Percentiles rank a stretch among this genome's conserved stretches.
Evolutionary conservation across 2,329 filamentous ascomycete species (phyloP).

Genomic region (Talaromyces sp.): DNA sequence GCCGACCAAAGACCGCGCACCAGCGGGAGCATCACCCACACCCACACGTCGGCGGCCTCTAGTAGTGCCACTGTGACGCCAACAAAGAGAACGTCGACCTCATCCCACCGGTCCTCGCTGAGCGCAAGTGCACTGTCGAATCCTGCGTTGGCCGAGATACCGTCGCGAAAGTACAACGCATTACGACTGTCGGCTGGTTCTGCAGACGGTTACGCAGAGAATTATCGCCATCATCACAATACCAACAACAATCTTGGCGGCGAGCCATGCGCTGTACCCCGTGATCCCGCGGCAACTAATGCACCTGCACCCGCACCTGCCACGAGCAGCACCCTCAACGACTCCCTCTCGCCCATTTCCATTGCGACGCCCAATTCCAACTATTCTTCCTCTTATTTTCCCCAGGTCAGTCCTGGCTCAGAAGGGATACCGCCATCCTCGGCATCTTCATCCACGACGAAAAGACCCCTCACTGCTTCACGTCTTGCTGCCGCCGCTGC

Average conservation of each 20-base stretch:
- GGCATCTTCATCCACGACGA: conserved; percentile 16
- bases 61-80: conserved; percentile 19
- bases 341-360: conserved; percentile 17
- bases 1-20: conserved; percentile 16
- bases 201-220: conserved; percentile 12
- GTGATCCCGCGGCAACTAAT: conserved; percentile 26
- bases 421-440: conserved; percentile 45
- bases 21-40: conserved; percentile 19
- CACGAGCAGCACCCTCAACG: conserved; percentile 20
- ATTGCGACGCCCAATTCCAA: conserved; percentile 18
- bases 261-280: conserved; percentile 25
- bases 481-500: conserved; percentile 24
- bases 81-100: conserved; percentile 9
- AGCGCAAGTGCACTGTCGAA: conserved; percentile 26
- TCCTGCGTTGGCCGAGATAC: conserved; percentile 26
- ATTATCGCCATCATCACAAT: not conserved
- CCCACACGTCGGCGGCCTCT: conserved; percentile 18
- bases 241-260: not conserved
- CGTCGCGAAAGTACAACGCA: conserved; percentile 26
- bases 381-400: conserved; percentile 24
- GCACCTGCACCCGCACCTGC: conserved; percentile 10
- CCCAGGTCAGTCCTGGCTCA: conserved; percentile 36
- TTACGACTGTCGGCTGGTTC: conserved; percentile 18
- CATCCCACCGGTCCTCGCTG: conserved; percentile 20
- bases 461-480: conserved; percentile 46